A percentile compares a stretch with the other conserved stretches of the same genome.
These are phyloP conservation scores for Fusarium sororula DNA, from an alignment of 2,329 filamentous ascomycete species.

Conservation along the genomic window DNA sequence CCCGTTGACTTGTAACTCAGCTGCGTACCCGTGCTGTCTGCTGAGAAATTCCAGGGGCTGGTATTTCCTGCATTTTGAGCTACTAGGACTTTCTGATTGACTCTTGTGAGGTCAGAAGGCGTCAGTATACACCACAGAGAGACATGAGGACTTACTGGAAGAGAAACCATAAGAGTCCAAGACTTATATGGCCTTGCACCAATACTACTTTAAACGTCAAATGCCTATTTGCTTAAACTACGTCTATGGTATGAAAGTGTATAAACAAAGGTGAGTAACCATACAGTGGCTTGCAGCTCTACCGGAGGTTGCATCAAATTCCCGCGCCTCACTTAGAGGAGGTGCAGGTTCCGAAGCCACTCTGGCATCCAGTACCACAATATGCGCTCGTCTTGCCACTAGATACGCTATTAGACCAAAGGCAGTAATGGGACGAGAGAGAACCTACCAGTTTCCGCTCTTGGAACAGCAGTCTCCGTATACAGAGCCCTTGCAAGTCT, in stretches of 20 bases:
- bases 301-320: not conserved
- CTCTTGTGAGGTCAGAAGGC: not conserved
- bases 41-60: not conserved
- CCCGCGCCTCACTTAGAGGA: not conserved
- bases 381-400: conserved; percentile 24
- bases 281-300: not conserved
- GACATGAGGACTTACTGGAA: not conserved
- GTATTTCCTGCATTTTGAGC: not conserved
- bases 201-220: too few species aligned
- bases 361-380: conserved; percentile 6
- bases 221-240: not conserved
- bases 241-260: not conserved
- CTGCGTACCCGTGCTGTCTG: not conserved
- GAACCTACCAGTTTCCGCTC: conserved; percentile 11
- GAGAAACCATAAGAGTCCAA: not conserved
- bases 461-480: conserved; percentile 29
- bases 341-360: conserved; percentile 8
- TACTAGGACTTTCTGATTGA: not conserved
- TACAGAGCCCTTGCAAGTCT: conserved; percentile 26
- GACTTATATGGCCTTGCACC: not conserved
- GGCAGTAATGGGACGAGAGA: not conserved
- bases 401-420: not conserved
- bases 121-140: not conserved
- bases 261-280: too few species aligned
- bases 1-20: not conserved